Evolutionary conservation across 306 rosid species (phyloP).

Genomic region (Delonix regia): DNA sequence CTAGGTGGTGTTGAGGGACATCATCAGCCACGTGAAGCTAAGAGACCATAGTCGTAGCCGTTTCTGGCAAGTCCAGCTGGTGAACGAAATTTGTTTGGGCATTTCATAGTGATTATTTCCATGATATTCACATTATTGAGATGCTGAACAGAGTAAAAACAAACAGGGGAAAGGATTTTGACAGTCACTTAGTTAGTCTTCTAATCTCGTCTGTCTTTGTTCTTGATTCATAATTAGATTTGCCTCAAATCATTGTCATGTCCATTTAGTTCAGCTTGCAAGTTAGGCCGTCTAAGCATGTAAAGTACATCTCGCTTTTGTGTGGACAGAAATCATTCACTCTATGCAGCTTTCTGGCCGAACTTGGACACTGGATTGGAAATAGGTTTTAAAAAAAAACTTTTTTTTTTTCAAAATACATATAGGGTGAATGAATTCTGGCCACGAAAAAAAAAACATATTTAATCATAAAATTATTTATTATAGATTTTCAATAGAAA

Average conservation of each 20-base stretch:
- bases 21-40: neutral
- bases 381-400: no score
- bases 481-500: no score
- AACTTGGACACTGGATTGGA: no score
- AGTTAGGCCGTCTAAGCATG: no score
- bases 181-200: neutral
- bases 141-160: neutral
- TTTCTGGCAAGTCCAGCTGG: neutral
- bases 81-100: neutral
- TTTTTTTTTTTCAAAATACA: no score
- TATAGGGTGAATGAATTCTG: no score
- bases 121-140: neutral
- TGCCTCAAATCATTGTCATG: neutral
- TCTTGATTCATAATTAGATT: neutral
- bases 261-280: no score
- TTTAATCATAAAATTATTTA: no score
- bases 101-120: neutral
- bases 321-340: neutral
- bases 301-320: no score
- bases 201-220: neutral
- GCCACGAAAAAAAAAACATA: no score
- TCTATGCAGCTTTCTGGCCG: neutral
- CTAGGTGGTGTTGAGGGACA: neutral
- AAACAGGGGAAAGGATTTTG: neutral
- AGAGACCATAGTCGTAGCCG: neutral